Conservation (phyloP, 2,329 filamentous ascomycete species). For the Lomentospora prolificans region DNA sequence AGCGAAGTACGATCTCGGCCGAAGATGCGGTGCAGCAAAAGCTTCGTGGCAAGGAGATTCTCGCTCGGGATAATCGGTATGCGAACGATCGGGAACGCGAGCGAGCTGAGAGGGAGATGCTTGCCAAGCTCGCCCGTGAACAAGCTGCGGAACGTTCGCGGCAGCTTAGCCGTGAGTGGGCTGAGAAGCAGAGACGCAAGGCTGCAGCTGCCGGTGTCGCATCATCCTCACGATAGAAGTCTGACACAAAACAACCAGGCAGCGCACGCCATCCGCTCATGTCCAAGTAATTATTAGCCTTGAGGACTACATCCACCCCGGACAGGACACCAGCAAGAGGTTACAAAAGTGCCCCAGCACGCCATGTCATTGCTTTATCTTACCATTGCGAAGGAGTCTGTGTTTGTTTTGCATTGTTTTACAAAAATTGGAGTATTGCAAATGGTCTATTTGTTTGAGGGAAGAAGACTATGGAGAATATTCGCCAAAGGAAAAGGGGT, state of each 20-base stretch:
- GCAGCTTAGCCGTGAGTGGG: conserved; percentile 50
- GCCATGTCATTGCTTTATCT: background rate
- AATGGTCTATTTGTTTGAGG: no score
- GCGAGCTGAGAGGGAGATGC: conserved; percentile 41
- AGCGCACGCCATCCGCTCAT: no score
- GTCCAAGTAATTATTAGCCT: no score
- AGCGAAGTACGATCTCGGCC: conserved; percentile 36
- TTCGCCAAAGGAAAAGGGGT: background rate
- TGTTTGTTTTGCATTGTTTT: conserved; percentile 1
- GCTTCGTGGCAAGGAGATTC: conserved; percentile 43
- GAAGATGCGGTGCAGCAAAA: conserved; percentile 42
- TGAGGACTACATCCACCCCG: no score
- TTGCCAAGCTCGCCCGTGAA: conserved; percentile 44
- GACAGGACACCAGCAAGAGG: no score
- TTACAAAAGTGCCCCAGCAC: background rate
- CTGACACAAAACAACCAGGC: background rate
- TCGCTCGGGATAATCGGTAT: conserved; percentile 39
- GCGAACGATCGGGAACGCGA: conserved; percentile 40
- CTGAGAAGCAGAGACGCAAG: conserved; percentile 44
- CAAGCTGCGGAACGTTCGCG: conserved; percentile 53
- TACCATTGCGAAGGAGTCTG: conserved; percentile 5
- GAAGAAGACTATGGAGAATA: background rate
- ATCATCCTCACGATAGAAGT: background rate
- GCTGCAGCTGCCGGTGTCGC: conserved; percentile 15
- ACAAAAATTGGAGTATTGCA: background rate